Percentiles rank a stretch among this genome's conserved stretches.
Conservation (phyloP, 768 basidiomycete species). For the Fibroporia radiculosa region DNA sequence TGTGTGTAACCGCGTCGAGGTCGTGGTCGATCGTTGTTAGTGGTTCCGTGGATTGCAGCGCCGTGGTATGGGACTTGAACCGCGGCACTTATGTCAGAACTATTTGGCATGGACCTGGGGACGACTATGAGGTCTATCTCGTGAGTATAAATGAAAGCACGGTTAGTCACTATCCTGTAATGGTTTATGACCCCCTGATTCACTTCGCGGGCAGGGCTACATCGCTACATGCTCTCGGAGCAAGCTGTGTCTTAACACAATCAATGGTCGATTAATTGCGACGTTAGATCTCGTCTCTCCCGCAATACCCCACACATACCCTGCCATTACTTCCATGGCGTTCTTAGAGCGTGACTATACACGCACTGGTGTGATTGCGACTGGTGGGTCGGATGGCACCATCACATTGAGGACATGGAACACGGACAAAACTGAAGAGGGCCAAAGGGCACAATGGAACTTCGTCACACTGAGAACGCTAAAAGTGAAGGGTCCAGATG, state of each 20-base stretch:
- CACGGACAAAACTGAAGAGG: slow-evolving; percentile 61
- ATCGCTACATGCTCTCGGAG: slow-evolving; percentile 75
- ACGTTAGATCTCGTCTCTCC: slow-evolving; percentile 50
- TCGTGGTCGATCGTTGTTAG: slow-evolving; percentile 81
- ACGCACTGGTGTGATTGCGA: slow-evolving; percentile 68
- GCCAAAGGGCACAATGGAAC: slow-evolving; percentile 65
- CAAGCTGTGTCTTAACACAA: slow-evolving; percentile 72
- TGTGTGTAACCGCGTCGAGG: slow-evolving; percentile 64
- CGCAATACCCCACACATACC: slow-evolving; percentile 34
- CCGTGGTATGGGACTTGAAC: slow-evolving; percentile 87
- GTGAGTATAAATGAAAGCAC: slow-evolving; percentile 83
- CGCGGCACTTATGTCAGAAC: slow-evolving; percentile 72
- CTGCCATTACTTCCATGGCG: slow-evolving; percentile 61
- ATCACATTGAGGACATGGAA: slow-evolving; percentile 83
- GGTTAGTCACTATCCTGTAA: slow-evolving; percentile 35
- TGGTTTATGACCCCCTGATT: slow-evolving; percentile 2
- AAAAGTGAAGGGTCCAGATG: slow-evolving; percentile 39
- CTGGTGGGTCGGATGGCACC: slow-evolving; percentile 67
- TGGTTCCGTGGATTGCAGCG: slow-evolving; percentile 81
- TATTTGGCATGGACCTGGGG: slow-evolving; percentile 53
- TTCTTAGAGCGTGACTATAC: slow-evolving; percentile 91
- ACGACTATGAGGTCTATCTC: slow-evolving; percentile 43
- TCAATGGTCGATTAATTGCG: slow-evolving; percentile 78
- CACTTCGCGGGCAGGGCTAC: slow-evolving; percentile 51
- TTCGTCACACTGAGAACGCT: slow-evolving; percentile 64